Conservation (phyloP, 192 early-diverging fungal species). For the Mortierella claussenii region DNA sequence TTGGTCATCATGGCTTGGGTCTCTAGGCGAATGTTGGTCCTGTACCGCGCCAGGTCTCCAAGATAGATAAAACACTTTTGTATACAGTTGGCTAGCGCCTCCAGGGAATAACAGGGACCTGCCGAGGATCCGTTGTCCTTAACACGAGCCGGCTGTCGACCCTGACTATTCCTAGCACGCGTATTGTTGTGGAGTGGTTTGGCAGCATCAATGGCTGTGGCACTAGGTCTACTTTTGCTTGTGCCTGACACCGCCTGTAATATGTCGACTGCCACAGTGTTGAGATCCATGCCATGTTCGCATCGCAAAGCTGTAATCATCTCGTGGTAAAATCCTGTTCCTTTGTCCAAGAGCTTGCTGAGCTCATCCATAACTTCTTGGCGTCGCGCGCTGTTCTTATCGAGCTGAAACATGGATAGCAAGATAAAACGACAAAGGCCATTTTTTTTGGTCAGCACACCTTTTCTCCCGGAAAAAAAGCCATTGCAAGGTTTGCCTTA, state of each 20-base stretch:
- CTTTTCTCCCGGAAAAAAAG: too few species aligned
- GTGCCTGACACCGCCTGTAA: constrained; percentile 13
- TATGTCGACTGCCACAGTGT: constrained; percentile 57
- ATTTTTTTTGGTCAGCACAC: not conserved
- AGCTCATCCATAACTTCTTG: constrained; percentile 54
- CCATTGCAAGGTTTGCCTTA: too few species aligned
- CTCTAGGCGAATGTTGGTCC: constrained; percentile 40
- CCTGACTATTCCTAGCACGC: constrained; percentile 14
- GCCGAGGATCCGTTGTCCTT: constrained; percentile 10
- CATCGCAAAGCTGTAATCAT: constrained; percentile 58
- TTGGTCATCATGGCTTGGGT: constrained; percentile 21
- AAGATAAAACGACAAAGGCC: not conserved
- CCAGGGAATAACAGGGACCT: constrained; percentile 15
- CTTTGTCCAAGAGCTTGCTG: constrained; percentile 58
- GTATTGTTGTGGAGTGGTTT: constrained; percentile 7
- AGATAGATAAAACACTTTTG: constrained; percentile 65
- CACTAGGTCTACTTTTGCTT: not conserved
- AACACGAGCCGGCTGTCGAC: constrained; percentile 28
- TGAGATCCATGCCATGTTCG: constrained; percentile 58
- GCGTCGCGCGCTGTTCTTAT: constrained; percentile 35
- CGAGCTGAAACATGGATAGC: constrained; percentile 20
- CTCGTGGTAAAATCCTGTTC: constrained; percentile 66
- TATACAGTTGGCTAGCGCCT: constrained; percentile 54
- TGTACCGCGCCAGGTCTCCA: constrained; percentile 67
- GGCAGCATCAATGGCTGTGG: not conserved